Base-by-base conservation (phyloP, 768 basidiomycete genomes). In the Agrocybe pediades region DNA sequence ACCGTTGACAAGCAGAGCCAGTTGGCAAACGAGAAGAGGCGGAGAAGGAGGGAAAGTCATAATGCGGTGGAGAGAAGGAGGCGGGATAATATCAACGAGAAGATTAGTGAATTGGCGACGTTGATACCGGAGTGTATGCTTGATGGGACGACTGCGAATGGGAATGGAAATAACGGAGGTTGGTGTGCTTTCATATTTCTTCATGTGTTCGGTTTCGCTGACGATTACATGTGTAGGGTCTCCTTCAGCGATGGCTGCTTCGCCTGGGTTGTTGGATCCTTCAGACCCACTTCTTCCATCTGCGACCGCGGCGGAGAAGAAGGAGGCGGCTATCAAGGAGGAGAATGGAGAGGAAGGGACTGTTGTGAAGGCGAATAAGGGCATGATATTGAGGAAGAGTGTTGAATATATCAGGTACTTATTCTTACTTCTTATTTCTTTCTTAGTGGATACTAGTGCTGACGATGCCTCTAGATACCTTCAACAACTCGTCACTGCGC, bases 21-120 rank as follows among this genome's bases (percentile, higher is more conserved):
- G 16, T 68, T 90, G 8, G 86, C 87, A n/a, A 83, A 82, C 58
- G 94, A 96, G 72, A 95, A 95, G 68, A 74, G 93, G 2, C 73
- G 92, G 2, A 74, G 91, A 29, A 72, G 94, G 45, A 72, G 94
- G 54, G 94, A 95, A 70, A 87, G 85, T 7, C 94, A 97, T 66
- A 97, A 97, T 61, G 92, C 92, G 2, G 94, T 97, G 59, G 94
- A 97, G 74, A 76, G 94, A 16, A 72, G 94, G 23, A 65, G 94
- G 55, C 69, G 94, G 44, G 94, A 97, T 65, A 95, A 95, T 68
- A 97, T 97, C 68, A 97, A 97, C 70, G 94, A 97, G 73, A 92
- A 93, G 70, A 97, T 97, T 61, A 82, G 83, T 33, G 94, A 97
- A 68, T 81, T 97, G 1, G 89, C 94, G 17, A 88, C 88, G 19